These are phyloP conservation scores for Monascus ruber DNA, from an alignment of 2,329 filamentous ascomycete genomes.

Conservation along the genomic window DNA sequence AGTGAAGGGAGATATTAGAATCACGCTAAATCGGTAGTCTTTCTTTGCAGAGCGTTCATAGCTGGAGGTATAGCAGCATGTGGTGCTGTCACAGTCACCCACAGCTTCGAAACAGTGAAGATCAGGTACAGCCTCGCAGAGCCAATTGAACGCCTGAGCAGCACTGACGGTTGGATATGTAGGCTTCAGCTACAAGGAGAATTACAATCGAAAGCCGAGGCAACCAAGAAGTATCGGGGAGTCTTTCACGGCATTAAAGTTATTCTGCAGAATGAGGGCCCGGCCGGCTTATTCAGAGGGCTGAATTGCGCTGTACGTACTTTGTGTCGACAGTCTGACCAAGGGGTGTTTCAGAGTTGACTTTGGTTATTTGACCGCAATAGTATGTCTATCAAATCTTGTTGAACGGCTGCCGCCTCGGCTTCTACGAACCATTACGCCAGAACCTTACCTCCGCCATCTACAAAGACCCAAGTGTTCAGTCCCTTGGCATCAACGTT, in stretches of 20 bases:
- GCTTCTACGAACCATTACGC: conserved; percentile 95
- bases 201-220: conserved; percentile 73
- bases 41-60: conserved; percentile 60
- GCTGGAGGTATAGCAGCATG: conserved; percentile 94
- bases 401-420: conserved; percentile 89
- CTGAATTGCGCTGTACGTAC: conserved; percentile 62
- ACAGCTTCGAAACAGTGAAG: conserved; percentile 98
- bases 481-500: conserved; percentile 86
- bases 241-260: conserved; percentile 84
- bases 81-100: conserved; percentile 92
- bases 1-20: neutral
- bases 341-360: conserved; percentile 1
- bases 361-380: neutral
- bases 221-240: conserved; percentile 78
- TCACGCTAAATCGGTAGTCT: conserved; percentile 5
- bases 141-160: neutral
- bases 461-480: conserved; percentile 60
- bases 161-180: conserved; percentile 3
- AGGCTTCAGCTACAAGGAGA: conserved; percentile 95
- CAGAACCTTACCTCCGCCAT: conserved; percentile 56
- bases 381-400: conserved; percentile 91
- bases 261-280: conserved; percentile 81
- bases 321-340: neutral
- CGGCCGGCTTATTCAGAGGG: conserved; percentile 75
- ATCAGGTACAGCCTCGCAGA: conserved; percentile 55